A percentile compares a stretch with the other conserved stretches of the same genome.
These are phyloP conservation scores for Dactylellina leptospora DNA, from an alignment of 2,329 filamentous ascomycete species.

Conservation along the genomic window DNA sequence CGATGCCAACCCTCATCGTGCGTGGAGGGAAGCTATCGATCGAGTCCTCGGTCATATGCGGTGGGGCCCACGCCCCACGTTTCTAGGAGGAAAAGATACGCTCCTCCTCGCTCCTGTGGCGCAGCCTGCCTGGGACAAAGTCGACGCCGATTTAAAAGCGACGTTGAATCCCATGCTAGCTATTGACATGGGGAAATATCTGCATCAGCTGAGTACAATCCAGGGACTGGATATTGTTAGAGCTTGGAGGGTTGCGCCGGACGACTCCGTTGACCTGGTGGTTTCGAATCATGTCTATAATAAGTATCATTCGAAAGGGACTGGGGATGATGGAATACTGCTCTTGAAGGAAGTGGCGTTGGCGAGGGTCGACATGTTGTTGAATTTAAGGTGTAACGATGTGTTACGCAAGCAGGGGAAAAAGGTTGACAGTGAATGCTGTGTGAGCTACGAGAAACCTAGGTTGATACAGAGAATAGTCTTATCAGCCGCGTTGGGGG, in stretches of 20 bases:
- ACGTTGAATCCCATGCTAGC: constrained; percentile 65
- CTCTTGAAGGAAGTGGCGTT: constrained; percentile 63
- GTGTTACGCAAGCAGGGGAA: constrained; percentile 10
- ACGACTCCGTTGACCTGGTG: constrained; percentile 36
- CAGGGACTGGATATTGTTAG: constrained; percentile 63
- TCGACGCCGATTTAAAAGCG: constrained; percentile 61
- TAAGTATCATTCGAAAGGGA: constrained; percentile 59
- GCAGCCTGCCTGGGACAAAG: constrained; percentile 62
- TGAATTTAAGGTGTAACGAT: constrained; percentile 68
- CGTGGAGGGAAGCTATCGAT: constrained; percentile 62
- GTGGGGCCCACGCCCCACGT: constrained; percentile 29
- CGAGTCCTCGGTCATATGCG: constrained; percentile 61
- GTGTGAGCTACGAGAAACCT: constrained; percentile 62
- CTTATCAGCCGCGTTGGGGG: constrained; percentile 54
- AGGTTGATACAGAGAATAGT: constrained; percentile 60
- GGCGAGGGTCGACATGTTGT: constrained; percentile 65
- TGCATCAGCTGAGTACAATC: constrained; percentile 61
- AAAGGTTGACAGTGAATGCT: constrained; percentile 65
- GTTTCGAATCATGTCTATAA: constrained; percentile 62
- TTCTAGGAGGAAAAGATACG: constrained; percentile 56
- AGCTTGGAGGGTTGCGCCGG: constrained; percentile 60
- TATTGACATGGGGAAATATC: constrained; percentile 66
- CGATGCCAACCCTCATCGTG: constrained; percentile 53
- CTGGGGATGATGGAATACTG: constrained; percentile 65
- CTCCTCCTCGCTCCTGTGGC: constrained; percentile 64